Base-by-base conservation (phyloP, 139 green algal genomes). In the Prasinococcaceae sp. region DNA sequence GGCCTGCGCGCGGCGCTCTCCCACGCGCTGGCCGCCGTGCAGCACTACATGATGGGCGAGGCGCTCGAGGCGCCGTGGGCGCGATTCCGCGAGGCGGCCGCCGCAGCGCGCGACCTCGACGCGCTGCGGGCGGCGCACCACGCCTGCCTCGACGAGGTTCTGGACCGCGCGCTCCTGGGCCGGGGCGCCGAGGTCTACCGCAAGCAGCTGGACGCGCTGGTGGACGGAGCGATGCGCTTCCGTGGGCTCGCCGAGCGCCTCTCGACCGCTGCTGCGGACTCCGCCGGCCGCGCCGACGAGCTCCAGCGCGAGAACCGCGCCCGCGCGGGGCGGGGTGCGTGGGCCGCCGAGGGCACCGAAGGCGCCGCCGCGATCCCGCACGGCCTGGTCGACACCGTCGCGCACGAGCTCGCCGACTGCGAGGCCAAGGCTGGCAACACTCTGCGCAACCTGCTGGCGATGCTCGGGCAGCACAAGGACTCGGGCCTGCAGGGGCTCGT, bases 81-180 rank as follows among this genome's bases (percentile, higher is more conserved):
- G 8, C 38, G 47, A 24, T 81, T 93, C 43, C 57, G 61, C 33
- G 2, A 28, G 0, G 50, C 61, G 3, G 50, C 86, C 25, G 48
- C 42, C 2, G n/a, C 54, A 2, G 73, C 72, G 10, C 45, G 35
- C 2, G 74, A 93, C 75, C 65, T 95, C 39, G 86, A 94, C 61
- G 58, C 38, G 17, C 69, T 93, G 22, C 85, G 94, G 30, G 44
- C 38, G 3, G 75, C 78, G 23, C 86, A 93, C 46, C 68, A 84
- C 29, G 54, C 30, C 10, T 86, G 81, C 47, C 57, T 94, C 40
- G 45, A 46, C 28, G 60, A 44, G 3, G 54, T 84, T 22, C 38
- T 82, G 29, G 40, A 67, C 29, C 77, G 81, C 44, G 32, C 39
- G 1, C 30, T 76, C 20, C 50, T 70, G 43, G 55, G 58, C 46